These are phyloP conservation scores for Fraxinus paxiana DNA, from an alignment of 305 asterid genomes.

Conservation along the genomic window DNA sequence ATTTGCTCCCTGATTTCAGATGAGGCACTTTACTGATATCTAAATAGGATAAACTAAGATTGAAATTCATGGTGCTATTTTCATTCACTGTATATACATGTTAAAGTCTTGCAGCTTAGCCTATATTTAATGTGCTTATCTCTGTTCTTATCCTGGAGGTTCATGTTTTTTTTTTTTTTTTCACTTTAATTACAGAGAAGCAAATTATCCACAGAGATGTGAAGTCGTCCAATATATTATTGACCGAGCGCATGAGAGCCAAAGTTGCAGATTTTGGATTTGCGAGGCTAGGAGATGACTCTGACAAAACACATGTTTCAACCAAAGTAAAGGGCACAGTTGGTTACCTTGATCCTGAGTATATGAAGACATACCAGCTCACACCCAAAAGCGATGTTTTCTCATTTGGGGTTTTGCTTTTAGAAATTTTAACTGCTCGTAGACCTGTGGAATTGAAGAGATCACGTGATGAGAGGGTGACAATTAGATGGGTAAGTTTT, in stretches of 20 bases:
- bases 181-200: conserved; percentile 50
- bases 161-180: conserved; percentile 7
- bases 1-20: background rate
- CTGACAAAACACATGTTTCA: conserved; percentile 68
- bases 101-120: background rate
- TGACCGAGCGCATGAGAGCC: conserved; percentile 81
- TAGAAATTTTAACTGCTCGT: conserved; percentile 82
- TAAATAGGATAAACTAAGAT: background rate
- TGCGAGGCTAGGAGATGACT: conserved; percentile 76
- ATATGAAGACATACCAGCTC: conserved; percentile 85
- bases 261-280: conserved; percentile 98
- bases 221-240: conserved; percentile 88
- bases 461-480: conserved; percentile 64
- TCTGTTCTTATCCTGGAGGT: background rate
- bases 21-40: background rate
- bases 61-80: background rate
- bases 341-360: conserved; percentile 96
- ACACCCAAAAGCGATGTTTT: conserved; percentile 86
- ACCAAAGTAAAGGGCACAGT: conserved; percentile 95
- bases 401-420: conserved; percentile 82
- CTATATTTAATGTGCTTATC: background rate
- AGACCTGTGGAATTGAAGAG: conserved; percentile 81
- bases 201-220: conserved; percentile 98
- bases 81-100: background rate
- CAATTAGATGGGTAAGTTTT: conserved; percentile 76